Percentiles rank a stretch among this genome's conserved stretches.
Conservation (phyloP, 805 yeast genomes). For the Metschnikowia dekortorum region DNA sequence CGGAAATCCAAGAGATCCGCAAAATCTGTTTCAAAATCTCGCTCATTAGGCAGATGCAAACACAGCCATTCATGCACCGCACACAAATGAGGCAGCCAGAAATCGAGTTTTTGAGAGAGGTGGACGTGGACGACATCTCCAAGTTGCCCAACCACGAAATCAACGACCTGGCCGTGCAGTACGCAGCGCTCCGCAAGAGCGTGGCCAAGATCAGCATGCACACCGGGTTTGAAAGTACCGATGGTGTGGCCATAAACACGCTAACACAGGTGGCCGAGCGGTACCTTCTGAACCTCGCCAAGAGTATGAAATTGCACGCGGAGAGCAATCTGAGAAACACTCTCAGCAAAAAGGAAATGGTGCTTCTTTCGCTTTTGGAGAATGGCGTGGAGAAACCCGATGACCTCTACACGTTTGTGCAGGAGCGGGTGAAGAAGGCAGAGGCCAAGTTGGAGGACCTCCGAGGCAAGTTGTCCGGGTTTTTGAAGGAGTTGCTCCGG, state of each 20-base stretch:
- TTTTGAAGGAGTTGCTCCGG: constrained; percentile 74
- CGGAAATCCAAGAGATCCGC: constrained; percentile 81
- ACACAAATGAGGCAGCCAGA: constrained; percentile 70
- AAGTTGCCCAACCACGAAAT: constrained; percentile 66
- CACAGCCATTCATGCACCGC: constrained; percentile 68
- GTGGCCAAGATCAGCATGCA: constrained; percentile 83
- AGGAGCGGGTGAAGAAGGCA: constrained; percentile 67
- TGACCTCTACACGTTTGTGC: constrained; percentile 66
- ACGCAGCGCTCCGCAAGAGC: constrained; percentile 60
- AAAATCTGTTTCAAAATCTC: constrained; percentile 85
- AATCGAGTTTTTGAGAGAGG: constrained; percentile 54
- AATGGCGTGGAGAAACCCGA: constrained; percentile 84
- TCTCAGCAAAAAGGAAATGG: constrained; percentile 37
- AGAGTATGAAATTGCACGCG: constrained; percentile 62
- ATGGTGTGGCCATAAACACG: constrained; percentile 70
- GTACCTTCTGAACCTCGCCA: constrained; percentile 69
- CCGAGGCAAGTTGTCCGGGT: constrained; percentile 58
- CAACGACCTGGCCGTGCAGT: constrained; percentile 56
- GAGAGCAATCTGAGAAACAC: constrained; percentile 56
- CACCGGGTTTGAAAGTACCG: constrained; percentile 84
- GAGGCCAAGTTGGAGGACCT: constrained; percentile 66
- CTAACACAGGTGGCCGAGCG: constrained; percentile 80
- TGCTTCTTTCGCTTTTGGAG: constrained; percentile 66
- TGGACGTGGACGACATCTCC: constrained; percentile 81
- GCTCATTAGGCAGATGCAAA: constrained; percentile 85